Conservation (phyloP, 192 early-diverging fungal species). For the Backusella psychrophila region DNA sequence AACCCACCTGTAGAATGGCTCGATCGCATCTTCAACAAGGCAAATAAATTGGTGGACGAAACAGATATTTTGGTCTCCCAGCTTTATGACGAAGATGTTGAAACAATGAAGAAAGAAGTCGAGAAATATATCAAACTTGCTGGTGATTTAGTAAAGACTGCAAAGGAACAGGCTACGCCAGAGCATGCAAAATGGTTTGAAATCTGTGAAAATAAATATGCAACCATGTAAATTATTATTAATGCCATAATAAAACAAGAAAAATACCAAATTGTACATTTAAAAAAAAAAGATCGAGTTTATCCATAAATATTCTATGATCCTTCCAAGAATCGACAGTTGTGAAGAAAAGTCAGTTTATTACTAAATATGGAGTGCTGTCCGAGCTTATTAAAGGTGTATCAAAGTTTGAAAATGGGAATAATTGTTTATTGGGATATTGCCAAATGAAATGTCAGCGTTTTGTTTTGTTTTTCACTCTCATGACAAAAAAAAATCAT, state of each 20-base stretch:
- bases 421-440: no score
- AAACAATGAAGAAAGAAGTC: conserved; percentile 12
- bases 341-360: no score
- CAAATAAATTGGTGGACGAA: conserved; percentile 18
- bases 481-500: no score
- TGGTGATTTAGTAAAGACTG: conserved; percentile 5
- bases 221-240: conserved; percentile 9
- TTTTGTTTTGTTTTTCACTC: no score
- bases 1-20: background rate
- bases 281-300: background rate
- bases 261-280: background rate
- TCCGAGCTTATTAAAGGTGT: no score
- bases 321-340: no score
- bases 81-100: conserved; percentile 26
- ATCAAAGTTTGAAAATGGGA: no score
- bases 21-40: conserved; percentile 2
- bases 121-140: conserved; percentile 9
- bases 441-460: no score
- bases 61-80: conserved; percentile 27
- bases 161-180: conserved; percentile 11
- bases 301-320: no score
- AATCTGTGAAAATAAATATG: conserved; percentile 15
- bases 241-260: background rate
- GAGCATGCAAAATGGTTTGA: conserved; percentile 28
- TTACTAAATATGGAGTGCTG: no score